These are phyloP conservation scores for Thelonectria discophora DNA, from an alignment of 2,329 filamentous ascomycete species.

Conservation along the genomic window DNA sequence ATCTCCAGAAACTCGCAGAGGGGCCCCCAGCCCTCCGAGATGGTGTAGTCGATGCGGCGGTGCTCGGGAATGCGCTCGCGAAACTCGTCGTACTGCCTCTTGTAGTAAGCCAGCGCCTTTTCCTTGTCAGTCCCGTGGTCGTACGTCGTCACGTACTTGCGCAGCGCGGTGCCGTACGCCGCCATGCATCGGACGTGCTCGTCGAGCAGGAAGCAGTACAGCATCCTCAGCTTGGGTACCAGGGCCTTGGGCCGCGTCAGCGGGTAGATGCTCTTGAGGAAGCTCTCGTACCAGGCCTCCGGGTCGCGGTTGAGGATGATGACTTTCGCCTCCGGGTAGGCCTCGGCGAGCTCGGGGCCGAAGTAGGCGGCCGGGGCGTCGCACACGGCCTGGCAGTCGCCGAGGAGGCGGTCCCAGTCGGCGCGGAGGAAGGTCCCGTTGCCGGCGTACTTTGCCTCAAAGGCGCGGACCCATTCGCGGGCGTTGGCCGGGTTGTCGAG, in stretches of 20 bases:
- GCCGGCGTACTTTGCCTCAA: slow-evolving; percentile 46
- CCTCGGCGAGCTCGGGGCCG: slow-evolving; percentile 47
- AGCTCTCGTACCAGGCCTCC: slow-evolving; percentile 47
- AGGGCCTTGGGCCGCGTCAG: slow-evolving; percentile 37
- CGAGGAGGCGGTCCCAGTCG: slow-evolving; percentile 58
- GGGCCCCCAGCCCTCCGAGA: slow-evolving; percentile 53
- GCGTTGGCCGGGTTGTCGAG: slow-evolving; percentile 39
- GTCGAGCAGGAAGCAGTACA: slow-evolving; percentile 46
- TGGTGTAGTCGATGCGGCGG: slow-evolving; percentile 50
- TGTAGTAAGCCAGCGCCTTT: slow-evolving; percentile 50
- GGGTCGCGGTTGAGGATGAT: slow-evolving; percentile 52
- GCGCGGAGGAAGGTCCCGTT: slow-evolving; percentile 45
- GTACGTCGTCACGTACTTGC: slow-evolving; percentile 38
- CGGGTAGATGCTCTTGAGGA: slow-evolving; percentile 44
- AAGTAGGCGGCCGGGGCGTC: slow-evolving; percentile 66
- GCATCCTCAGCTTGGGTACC: slow-evolving; percentile 38
- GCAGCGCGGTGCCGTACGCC: slow-evolving; percentile 42
- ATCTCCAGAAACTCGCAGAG: slow-evolving; percentile 52
- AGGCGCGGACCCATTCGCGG: slow-evolving; percentile 45
- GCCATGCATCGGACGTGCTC: slow-evolving; percentile 35
- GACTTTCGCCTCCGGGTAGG: slow-evolving; percentile 49
- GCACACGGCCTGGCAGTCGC: slow-evolving; percentile 59
- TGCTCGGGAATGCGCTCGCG: slow-evolving; percentile 46
- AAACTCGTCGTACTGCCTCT: slow-evolving; percentile 49
- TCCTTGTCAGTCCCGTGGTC: slow-evolving; percentile 48